These are phyloP conservation scores for Candida sp. DNA, from an alignment of 1,139 yeast genomes.

Conservation along the genomic window DNA sequence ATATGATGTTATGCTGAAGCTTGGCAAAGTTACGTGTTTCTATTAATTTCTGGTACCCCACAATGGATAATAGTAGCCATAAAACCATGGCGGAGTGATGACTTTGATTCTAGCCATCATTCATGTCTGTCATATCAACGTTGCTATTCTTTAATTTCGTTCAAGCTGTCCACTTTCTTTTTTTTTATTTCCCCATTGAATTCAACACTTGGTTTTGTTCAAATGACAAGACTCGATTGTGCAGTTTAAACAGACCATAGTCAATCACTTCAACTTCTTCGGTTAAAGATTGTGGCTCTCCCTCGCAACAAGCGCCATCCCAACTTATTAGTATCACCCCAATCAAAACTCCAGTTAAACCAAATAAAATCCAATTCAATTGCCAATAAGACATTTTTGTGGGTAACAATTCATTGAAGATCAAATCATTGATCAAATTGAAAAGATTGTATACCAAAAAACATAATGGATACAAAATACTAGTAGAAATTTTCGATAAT, in stretches of 20 bases:
- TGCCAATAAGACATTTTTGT: constrained; percentile 28
- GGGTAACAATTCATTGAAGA: constrained; percentile 39
- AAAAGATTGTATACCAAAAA: constrained; percentile 79
- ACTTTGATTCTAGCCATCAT: too few species aligned
- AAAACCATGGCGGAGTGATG: too few species aligned
- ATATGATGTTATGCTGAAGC: too few species aligned
- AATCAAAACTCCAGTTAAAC: constrained; percentile 34
- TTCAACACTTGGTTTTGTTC: constrained; percentile 1
- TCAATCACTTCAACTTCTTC: neutral
- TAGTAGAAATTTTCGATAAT: constrained; percentile 67
- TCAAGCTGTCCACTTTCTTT: too few species aligned
- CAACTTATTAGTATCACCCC: constrained; percentile 45
- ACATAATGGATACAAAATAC: constrained; percentile 79
- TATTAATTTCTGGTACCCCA: too few species aligned
- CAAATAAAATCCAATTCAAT: constrained; percentile 33
- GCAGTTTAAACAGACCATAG: neutral
- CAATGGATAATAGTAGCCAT: too few species aligned
- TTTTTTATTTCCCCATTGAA: neutral
- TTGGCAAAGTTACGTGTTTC: too few species aligned
- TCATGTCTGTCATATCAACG: too few species aligned
- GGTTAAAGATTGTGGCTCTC: neutral
- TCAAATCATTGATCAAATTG: constrained; percentile 70
- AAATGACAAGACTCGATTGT: neutral
- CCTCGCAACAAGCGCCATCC: constrained; percentile 35
- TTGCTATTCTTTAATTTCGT: too few species aligned